Evolutionary conservation across 106 monocot species (phyloP), one percentile per base, ranked within the genome.

Genomic region (Dendrobium chrysotoxum): DNA sequence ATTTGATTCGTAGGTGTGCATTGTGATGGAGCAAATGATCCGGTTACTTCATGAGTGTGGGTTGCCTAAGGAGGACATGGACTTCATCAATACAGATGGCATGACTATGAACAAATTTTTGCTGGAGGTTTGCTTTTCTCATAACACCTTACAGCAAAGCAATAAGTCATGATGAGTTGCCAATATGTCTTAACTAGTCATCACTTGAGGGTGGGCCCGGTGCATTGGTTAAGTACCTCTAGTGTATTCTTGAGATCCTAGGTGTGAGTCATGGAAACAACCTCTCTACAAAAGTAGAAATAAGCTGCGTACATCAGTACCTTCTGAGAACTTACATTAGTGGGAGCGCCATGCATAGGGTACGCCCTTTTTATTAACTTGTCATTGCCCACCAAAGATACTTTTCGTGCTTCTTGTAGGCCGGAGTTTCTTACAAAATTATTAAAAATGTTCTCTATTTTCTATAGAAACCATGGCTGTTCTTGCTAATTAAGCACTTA

Each of bases 21-120:
- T 98, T 81, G 97, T 98, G 65, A 98, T 98, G 97, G 97, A 98
- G 75, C 97, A 98, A 79, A 98, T 98, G 94, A 89, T 98, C 76
- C 87, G 92, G 7, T 80, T 98, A 86, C 88, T 98, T 75, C 94
- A 98, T 80, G 73, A 84, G 61, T 98, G 97, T 83, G 97, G 94
- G 70, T 68, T 98, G 58, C 94, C 92, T 28, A 81, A 68, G 77
- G 89, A 98, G 75, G 97, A 98, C 86, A 87, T 85, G 78, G 92
- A 98, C 71, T 95, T 95, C 83, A 94, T 95, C 67, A 98, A 98
- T 70, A 87, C 91, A 75, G 92, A 95, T 86, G 97, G 94, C 84
- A 67, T 81, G 39, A 85, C 88, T 66, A 98, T 98, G 97, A 94
- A 98, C 87, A 92, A 91, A 79, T 65, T 98, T 12, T 86, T 98